Evolutionary conservation across 306 rosid genomes (phyloP).

Genomic region (Cucumis cinereus): DNA sequence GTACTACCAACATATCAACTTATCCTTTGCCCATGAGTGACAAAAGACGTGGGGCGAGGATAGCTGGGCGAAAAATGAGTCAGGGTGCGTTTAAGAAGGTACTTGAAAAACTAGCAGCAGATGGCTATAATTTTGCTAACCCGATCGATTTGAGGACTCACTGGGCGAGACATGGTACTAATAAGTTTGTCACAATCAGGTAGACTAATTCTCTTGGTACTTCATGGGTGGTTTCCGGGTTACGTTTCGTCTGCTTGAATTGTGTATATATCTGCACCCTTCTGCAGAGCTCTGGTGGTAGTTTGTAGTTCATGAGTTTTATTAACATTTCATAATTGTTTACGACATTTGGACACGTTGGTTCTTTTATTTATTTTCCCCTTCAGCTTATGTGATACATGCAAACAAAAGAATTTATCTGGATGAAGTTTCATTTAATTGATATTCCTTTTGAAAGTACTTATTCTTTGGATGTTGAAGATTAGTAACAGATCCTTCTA

Average conservation of each 20-base stretch:
- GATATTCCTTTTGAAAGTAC: background rate
- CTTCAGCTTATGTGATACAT: constrained; percentile 11
- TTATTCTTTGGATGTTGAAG: background rate
- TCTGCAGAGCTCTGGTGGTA: constrained; percentile 12
- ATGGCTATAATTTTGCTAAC: constrained; percentile 86
- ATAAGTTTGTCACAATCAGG: constrained; percentile 98
- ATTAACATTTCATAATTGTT: constrained; percentile 10
- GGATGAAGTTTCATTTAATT: constrained; percentile 6
- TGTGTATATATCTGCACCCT: constrained; percentile 13
- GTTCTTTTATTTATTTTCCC: constrained; percentile 12
- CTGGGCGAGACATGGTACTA: constrained; percentile 99
- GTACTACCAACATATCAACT: constrained; percentile 73
- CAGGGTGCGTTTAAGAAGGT: constrained; percentile 99
- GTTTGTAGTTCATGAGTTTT: constrained; percentile 9
- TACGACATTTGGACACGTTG: background rate
- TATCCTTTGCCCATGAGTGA: constrained; percentile 99
- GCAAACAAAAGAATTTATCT: constrained; percentile 2
- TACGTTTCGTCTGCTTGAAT: constrained; percentile 6
- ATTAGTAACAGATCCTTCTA: background rate
- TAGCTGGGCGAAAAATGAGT: constrained; percentile 99
- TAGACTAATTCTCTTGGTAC: constrained; percentile 27
- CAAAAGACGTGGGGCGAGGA: constrained; percentile 94
- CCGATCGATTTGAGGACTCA: constrained; percentile 90
- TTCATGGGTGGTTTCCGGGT: background rate
- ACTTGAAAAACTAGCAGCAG: constrained; percentile 89